Evolutionary conservation across 2,329 filamentous ascomycete species (phyloP), one percentile per base, ranked within the genome.

Genomic region (Colletotrichum viniferum): DNA sequence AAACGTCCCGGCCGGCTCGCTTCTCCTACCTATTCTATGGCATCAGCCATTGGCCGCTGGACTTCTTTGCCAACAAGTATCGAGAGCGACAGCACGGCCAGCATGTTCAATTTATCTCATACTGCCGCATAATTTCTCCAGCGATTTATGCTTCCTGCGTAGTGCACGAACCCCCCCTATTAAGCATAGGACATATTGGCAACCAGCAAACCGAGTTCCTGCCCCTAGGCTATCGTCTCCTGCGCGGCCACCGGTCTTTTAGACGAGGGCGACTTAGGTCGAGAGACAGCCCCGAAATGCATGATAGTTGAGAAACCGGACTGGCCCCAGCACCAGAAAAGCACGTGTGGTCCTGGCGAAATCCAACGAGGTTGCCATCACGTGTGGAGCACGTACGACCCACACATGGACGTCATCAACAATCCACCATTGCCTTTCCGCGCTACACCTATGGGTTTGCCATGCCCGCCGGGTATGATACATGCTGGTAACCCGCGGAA

Each of bases 401-500:
- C n/a, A n/a, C n/a, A n/a, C n/a, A n/a, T n/a, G n/a, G n/a, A n/a
- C n/a, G n/a, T n/a, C n/a, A n/a, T n/a, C n/a, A n/a, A n/a, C n/a
- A n/a, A n/a, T n/a, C n/a, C n/a, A n/a, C n/a, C n/a, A n/a, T n/a
- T 60, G 56, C 26, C 21, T 18, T 60, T 30, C 12, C 56, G 30
- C 18, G 56, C 28, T 13, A 32, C 16, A 18, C 88, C 88, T 0
- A 88, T 87, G 12, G 90, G 90, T 2, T 90, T 84, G 81, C 92
- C 89, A 80, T 90, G 92, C 4, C 78, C 75, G 34, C 81, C 0
- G 88, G 89, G 76, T n/a, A 48, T 48, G 38, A 48, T 48, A n/a
- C 5, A n/a, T 43, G 16, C 14, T n/a, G 36, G 36, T 18, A n/a
- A 43, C 16, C 36, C 4, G 16, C 36, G 16, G 36, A n/a, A 43